A percentile compares a stretch with the other conserved stretches of the same genome.
These are phyloP conservation scores for Saksenaea vasiformis DNA, from an alignment of 371 early-diverging fungal species.

Conservation along the genomic window DNA sequence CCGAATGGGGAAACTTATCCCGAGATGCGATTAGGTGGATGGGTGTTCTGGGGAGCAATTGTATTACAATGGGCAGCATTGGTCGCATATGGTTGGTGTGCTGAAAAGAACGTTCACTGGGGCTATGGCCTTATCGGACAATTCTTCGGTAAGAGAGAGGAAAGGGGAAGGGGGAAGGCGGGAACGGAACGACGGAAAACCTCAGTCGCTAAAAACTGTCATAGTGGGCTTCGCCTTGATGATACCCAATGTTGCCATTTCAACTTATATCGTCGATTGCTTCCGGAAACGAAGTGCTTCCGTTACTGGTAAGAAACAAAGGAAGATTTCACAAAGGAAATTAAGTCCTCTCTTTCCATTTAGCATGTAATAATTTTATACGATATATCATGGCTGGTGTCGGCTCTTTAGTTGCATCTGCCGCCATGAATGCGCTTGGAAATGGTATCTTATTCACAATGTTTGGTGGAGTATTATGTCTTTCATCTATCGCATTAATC, in stretches of 20 bases:
- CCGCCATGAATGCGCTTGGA: constrained; percentile 31
- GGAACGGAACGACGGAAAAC: not conserved
- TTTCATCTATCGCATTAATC: constrained; percentile 15
- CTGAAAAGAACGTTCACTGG: constrained; percentile 42
- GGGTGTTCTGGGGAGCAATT: constrained; percentile 19
- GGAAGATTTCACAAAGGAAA: not conserved
- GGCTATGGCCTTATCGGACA: constrained; percentile 39
- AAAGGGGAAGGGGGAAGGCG: not conserved
- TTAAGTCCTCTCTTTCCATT: not conserved
- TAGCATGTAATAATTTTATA: constrained; percentile 48
- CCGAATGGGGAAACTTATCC: constrained; percentile 21
- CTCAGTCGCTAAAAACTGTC: not conserved
- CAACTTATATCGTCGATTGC: constrained; percentile 48
- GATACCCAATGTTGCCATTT: constrained; percentile 39
- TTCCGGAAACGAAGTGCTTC: constrained; percentile 43
- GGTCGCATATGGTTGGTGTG: constrained; percentile 46
- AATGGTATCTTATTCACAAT: constrained; percentile 35
- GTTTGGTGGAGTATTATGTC: constrained; percentile 19
- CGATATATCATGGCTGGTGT: constrained; percentile 47
- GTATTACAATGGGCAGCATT: constrained; percentile 22
- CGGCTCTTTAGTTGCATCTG: constrained; percentile 40
- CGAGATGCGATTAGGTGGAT: constrained; percentile 40
- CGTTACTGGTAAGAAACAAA: constrained; percentile 33
- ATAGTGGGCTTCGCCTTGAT: constrained; percentile 37
- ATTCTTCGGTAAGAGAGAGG: constrained; percentile 36